Evolutionary conservation across 148 eudicot species (phyloP), one percentile per base, ranked within the genome.

Genomic region (Oxyria digyna): DNA sequence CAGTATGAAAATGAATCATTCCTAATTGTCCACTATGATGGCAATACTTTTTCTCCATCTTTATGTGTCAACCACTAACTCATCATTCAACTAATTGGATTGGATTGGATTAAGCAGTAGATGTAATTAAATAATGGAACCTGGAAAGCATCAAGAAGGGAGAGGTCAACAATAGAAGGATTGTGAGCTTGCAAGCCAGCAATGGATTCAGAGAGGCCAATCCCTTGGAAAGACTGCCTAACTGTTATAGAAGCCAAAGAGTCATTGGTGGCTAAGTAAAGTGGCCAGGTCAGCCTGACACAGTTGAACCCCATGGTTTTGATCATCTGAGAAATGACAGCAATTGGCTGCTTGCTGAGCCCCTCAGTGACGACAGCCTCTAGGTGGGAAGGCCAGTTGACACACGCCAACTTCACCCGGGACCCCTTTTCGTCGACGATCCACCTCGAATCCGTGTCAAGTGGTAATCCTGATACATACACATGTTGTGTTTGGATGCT

Each of bases 221-320:
- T 78, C 59, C 75, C 74, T 40, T 33, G 41, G 70, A 94, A 85
- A 10, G 96, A 85, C 40, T 91, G 75, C 26, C 80, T 73, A 1
- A 94, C 96, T 23, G 76, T 88, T 4, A 79, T 55, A 6, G 80
- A 72, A n/a, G 81, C 87, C 67, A 88, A 74, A 0, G 85, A 37
- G 0, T 82, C 82, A 75, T 94, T 83, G 4, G 97, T 88, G 23
- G 78, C 87, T 74, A 90, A 75, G 62, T 71, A 82, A 41, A 94
- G 80, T 21, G 98, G 96, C 95, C 95, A 94, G 35, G 99, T 90
- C 3, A 94, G 79, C 74, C 99, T 84, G 43, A 88, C 97, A 62
- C 99, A 94, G 69, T 94, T 94, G 68, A 94, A 94, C 18, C 99
- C 97, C 90, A 81, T 72, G 8, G 78, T 48, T 1, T 40, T 21